Evolutionary conservation across 2,329 filamentous ascomycete genomes (phyloP).

Genomic region (Aureobasidium sp.): DNA sequence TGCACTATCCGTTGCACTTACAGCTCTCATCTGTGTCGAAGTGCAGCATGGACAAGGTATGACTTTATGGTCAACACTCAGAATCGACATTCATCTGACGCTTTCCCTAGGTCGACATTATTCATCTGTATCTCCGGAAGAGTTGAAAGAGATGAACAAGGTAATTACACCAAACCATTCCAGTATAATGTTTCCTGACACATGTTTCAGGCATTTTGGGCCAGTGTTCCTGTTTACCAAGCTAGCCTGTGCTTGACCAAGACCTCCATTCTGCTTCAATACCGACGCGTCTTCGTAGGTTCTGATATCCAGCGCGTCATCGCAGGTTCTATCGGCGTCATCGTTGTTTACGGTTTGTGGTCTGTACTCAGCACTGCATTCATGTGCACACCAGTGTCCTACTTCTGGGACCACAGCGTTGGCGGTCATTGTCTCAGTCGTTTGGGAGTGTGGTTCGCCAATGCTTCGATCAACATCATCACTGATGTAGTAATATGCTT

Average conservation of each 20-base stretch:
- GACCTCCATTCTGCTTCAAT: slow-evolving; percentile 42
- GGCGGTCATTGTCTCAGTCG: slow-evolving; percentile 34
- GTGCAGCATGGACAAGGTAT: slow-evolving; percentile 15
- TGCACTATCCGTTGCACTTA: slow-evolving; percentile 14
- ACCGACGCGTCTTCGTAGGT: slow-evolving; percentile 41
- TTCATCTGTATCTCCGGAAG: neutral
- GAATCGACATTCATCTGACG: neutral
- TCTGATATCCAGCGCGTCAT: slow-evolving; percentile 29
- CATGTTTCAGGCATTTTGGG: slow-evolving; percentile 16
- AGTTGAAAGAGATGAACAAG: slow-evolving; percentile 10
- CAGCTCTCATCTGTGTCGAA: slow-evolving; percentile 16
- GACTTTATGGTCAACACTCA: neutral
- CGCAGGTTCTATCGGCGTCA: slow-evolving; percentile 25
- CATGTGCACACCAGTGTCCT: slow-evolving; percentile 34
- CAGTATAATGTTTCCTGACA: neutral
- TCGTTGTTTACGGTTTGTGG: slow-evolving; percentile 26
- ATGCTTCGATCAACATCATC: slow-evolving; percentile 30
- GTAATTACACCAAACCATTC: neutral
- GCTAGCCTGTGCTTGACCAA: slow-evolving; percentile 34
- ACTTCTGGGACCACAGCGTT: slow-evolving; percentile 34
- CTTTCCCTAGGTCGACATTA: neutral
- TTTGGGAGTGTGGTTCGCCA: slow-evolving; percentile 38
- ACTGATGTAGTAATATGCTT: slow-evolving; percentile 31
- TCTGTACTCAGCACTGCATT: slow-evolving; percentile 33
- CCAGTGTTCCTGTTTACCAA: slow-evolving; percentile 35